Percentiles rank a stretch among this genome's conserved stretches.
Evolutionary conservation across 2,329 filamentous ascomycete species (phyloP).

Genomic region (Neoarthrinium moseri): DNA sequence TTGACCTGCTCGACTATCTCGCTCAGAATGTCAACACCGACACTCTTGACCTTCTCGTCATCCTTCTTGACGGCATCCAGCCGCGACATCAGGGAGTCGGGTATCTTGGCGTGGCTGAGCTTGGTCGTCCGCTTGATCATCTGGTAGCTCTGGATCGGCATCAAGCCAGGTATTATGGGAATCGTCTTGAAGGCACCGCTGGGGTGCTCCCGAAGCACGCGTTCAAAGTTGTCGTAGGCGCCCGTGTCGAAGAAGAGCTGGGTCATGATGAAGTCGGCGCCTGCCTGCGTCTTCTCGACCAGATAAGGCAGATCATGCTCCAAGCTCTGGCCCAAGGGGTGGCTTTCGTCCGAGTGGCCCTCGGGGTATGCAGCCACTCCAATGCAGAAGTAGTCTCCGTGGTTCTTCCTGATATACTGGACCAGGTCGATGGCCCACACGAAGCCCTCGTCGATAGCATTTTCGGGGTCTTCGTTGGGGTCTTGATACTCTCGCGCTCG

Average conservation of each 20-base stretch:
- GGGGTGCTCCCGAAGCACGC: conserved; percentile 71
- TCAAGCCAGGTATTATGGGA: conserved; percentile 89
- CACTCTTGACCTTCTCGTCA: conserved; percentile 76
- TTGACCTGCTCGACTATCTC: conserved; percentile 82
- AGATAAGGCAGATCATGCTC: conserved; percentile 86
- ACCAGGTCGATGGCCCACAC: conserved; percentile 88
- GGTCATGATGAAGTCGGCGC: conserved; percentile 98
- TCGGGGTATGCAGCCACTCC: conserved; percentile 95
- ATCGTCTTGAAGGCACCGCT: conserved; percentile 84
- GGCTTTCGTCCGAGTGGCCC: conserved; percentile 87
- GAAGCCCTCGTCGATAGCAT: conserved; percentile 73
- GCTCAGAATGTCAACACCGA: conserved; percentile 78
- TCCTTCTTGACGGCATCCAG: conserved; percentile 74
- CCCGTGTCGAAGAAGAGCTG: conserved; percentile 93
- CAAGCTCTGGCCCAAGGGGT: conserved; percentile 66
- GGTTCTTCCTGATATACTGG: conserved; percentile 77
- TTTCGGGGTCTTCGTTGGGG: conserved; percentile 54
- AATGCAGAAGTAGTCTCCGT: conserved; percentile 95
- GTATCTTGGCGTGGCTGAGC: conserved; percentile 84
- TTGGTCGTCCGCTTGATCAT: conserved; percentile 94
- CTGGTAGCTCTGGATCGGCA: conserved; percentile 97
- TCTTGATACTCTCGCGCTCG: conserved; percentile 83
- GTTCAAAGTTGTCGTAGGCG: conserved; percentile 80
- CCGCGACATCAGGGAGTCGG: conserved; percentile 65
- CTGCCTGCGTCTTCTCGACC: conserved; percentile 85